Percentiles rank a stretch among this genome's conserved stretches.
These are phyloP conservation scores for Pholiota molesta DNA, from an alignment of 768 basidiomycete genomes.

Conservation along the genomic window DNA sequence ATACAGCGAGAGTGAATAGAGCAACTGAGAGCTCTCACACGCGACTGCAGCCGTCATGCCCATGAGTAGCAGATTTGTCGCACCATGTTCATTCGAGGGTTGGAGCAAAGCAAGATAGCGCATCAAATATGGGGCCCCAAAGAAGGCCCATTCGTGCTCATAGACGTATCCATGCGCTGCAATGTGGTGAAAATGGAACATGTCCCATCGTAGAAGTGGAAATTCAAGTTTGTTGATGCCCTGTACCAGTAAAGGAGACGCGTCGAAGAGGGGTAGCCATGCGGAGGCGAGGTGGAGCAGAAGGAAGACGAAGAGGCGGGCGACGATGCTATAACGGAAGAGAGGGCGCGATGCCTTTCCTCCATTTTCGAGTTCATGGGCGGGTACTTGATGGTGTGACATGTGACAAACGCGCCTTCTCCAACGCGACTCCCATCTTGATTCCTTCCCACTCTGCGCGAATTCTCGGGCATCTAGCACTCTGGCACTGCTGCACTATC, in stretches of 20 bases:
- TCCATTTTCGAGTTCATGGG: background rate
- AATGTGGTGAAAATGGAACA: slow-evolving; percentile 76
- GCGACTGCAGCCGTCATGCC: slow-evolving; percentile 40
- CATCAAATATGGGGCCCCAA: slow-evolving; percentile 65
- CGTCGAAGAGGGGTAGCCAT: slow-evolving; percentile 41
- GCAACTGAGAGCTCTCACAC: slow-evolving; percentile 45
- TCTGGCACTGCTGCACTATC: no score
- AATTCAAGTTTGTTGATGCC: slow-evolving; percentile 3
- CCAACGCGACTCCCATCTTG: background rate
- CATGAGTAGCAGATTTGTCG: slow-evolving; percentile 35
- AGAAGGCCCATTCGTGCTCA: slow-evolving; percentile 90
- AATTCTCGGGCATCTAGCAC: background rate
- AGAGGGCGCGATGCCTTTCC: background rate
- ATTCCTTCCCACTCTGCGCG: background rate
- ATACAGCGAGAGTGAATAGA: slow-evolving; percentile 62
- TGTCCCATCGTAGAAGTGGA: slow-evolving; percentile 81
- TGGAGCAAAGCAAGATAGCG: slow-evolving; percentile 34
- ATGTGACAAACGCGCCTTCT: background rate
- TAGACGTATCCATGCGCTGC: slow-evolving; percentile 58
- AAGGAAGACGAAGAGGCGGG: slow-evolving; percentile 19
- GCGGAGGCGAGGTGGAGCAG: slow-evolving; percentile 29
- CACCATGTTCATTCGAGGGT: slow-evolving; percentile 7
- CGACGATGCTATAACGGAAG: slow-evolving; percentile 6
- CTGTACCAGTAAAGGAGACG: slow-evolving; percentile 35
- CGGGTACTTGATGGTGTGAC: background rate